Evolutionary conservation across 495 filamentous ascomycete species (phyloP), one percentile per base, ranked within the genome.

Genomic region (Schizothecium vesticola): DNA sequence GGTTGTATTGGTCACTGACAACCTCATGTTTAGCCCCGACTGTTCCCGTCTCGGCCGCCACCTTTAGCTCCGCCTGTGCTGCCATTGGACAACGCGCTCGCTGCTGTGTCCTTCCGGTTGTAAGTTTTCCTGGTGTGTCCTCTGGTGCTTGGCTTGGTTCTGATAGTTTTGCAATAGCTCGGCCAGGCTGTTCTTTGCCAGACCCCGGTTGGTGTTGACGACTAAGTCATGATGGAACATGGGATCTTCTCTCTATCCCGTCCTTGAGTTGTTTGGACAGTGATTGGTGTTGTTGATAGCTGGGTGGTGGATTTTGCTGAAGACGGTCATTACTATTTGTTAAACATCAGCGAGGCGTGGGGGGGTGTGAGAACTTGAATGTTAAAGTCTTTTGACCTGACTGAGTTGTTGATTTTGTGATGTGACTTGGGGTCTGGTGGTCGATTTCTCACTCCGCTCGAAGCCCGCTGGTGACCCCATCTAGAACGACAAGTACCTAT

Each of bases 51-150:
- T 69, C 56, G 56, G 76, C 80, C 7, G 19, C 5, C 31, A 25
- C 71, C 56, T 82, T 82, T 72, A 72, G 62, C 63, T n/a, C 64
- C 3, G 31, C 74, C 63, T 82, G 80, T 73, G 61, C 80, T 0
- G 78, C 24, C 64, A 75, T 78, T 65, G 79, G 80, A 69, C 77
- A 82, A 74, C 79, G 78, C 11, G 79, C 80, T 21, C 80, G 80
- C 70, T 82, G 80, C 78, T 82, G 80, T 63, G 77, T 79, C 56
- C 67, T 82, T 12, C 79, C 80, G 2, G 58, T 80, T 60, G 63
- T 65, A 58, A 65, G 63, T 57, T 8, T 10, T 33, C 9, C 31
- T 5, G 25, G 11, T 23, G 4, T 12, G n/a, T n/a, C n/a, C 2
- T 31, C 19, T 3, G 6, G 26, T 8, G 3, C 5, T 26, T 55